A percentile compares a stretch with the other conserved stretches of the same genome.
Evolutionary conservation across 2,329 filamentous ascomycete genomes (phyloP).

Genomic region (Cordyceps sp.): DNA sequence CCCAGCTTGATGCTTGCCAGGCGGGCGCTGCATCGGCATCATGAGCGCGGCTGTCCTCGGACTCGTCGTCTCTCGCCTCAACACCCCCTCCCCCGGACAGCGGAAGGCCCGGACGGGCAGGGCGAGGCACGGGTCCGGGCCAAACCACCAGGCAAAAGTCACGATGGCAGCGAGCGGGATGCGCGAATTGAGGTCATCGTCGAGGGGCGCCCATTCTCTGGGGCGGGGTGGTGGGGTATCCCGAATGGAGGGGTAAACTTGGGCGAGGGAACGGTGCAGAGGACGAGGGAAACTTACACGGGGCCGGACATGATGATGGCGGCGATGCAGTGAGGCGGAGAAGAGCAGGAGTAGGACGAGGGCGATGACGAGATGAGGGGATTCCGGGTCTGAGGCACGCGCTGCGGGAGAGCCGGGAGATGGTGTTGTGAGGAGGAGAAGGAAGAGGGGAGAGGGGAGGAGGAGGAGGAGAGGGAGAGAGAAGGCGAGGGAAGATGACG

Average conservation of each 20-base stretch:
- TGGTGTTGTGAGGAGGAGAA: background rate
- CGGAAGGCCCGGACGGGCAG: background rate
- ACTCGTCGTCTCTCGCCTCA: no score
- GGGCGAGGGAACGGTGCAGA: constrained; percentile 1
- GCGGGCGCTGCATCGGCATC: constrained; percentile 42
- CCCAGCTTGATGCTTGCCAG: constrained; percentile 59
- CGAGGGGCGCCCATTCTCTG: constrained; percentile 4
- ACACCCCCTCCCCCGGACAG: no score
- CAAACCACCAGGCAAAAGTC: no score
- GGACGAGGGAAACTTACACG: constrained; percentile 54
- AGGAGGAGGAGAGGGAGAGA: constrained; percentile 1
- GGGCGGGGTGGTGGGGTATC: constrained; percentile 10
- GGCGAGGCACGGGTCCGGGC: background rate
- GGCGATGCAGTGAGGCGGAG: background rate
- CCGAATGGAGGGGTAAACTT: constrained; percentile 22
- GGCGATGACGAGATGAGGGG: constrained; percentile 2
- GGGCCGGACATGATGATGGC: constrained; percentile 42
- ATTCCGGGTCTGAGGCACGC: background rate
- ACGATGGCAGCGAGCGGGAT: constrained; percentile 8
- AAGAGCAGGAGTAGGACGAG: background rate
- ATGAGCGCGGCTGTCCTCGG: constrained; percentile 17
- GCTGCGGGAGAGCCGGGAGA: background rate
- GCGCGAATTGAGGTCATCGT: constrained; percentile 19
- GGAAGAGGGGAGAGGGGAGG: background rate
- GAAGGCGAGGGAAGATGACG: background rate